A percentile compares a stretch with the other conserved stretches of the same genome.
Conservation (phyloP, 306 rosid species). For the Cicer bijugum region DNA sequence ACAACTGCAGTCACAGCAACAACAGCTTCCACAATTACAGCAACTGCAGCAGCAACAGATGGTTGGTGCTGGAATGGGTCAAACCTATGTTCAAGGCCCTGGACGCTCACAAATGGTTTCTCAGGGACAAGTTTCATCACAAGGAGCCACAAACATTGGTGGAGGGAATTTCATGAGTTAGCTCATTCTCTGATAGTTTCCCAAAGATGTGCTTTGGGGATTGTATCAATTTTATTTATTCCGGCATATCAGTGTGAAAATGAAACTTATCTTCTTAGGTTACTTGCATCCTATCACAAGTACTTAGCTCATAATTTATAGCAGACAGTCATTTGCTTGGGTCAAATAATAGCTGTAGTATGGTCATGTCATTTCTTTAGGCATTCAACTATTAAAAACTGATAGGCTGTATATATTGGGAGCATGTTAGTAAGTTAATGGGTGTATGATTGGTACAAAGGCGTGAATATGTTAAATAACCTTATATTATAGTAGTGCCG, state of each 20-base stretch:
- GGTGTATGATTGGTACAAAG: conserved; percentile 6
- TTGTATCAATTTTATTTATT: conserved; percentile 18
- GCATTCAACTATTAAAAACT: background rate
- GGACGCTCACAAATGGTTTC: conserved; percentile 81
- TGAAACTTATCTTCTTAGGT: background rate
- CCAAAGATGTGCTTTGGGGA: conserved; percentile 16
- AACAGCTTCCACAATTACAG: conserved; percentile 66
- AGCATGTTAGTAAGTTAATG: conserved; percentile 2
- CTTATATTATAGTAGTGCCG: background rate
- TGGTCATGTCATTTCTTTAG: conserved; percentile 19
- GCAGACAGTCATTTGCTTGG: background rate
- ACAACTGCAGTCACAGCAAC: conserved; percentile 54
- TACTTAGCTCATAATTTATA: conserved; percentile 4
- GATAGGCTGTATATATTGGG: background rate
- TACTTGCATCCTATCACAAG: background rate
- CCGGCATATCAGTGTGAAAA: conserved; percentile 5
- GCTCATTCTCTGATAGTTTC: conserved; percentile 25
- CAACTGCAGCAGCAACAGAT: conserved; percentile 81
- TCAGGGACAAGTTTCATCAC: conserved; percentile 81
- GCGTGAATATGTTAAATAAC: background rate
- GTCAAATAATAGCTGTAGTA: background rate
- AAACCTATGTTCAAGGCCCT: conserved; percentile 79
- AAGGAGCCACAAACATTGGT: conserved; percentile 69
- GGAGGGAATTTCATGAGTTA: conserved; percentile 84
- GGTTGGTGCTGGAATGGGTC: conserved; percentile 80